Evolutionary conservation across 1,284 basidiomycete species (phyloP).

Genomic region (Irpex lacteus): DNA sequence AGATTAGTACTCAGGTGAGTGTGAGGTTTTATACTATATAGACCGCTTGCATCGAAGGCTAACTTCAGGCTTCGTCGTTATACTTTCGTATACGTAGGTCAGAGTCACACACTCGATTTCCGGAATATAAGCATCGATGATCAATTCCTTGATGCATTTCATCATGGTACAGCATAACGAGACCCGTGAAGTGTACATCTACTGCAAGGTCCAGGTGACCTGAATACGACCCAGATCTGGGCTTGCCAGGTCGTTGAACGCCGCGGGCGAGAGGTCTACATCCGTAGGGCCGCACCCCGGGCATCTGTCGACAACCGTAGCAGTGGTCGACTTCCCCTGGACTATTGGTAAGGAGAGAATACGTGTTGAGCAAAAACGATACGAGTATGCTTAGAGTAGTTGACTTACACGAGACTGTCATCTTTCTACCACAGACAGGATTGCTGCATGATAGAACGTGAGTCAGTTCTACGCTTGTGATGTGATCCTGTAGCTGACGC

Average conservation of each 20-base stretch:
- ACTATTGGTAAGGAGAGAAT: not conserved
- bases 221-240: conserved; percentile 18
- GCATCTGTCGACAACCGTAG: conserved; percentile 41
- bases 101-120: no score
- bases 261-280: conserved; percentile 40
- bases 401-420: conserved; percentile 21
- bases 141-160: not conserved
- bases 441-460: conserved; percentile 6
- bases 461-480: not conserved
- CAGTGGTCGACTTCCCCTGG: conserved; percentile 33
- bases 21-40: no score
- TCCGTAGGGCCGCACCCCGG: conserved; percentile 34
- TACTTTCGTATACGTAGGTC: no score
- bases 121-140: not conserved
- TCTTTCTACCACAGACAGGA: conserved; percentile 24
- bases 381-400: not conserved
- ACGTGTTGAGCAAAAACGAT: not conserved
- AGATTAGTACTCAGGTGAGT: no score
- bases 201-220: conserved; percentile 21
- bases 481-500: not conserved
- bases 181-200: not conserved
- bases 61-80: no score
- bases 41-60: no score
- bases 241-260: conserved; percentile 38
- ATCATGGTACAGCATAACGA: not conserved